Conservation (phyloP, 768 basidiomycete species). For the Kwoniella dejecticola region DNA sequence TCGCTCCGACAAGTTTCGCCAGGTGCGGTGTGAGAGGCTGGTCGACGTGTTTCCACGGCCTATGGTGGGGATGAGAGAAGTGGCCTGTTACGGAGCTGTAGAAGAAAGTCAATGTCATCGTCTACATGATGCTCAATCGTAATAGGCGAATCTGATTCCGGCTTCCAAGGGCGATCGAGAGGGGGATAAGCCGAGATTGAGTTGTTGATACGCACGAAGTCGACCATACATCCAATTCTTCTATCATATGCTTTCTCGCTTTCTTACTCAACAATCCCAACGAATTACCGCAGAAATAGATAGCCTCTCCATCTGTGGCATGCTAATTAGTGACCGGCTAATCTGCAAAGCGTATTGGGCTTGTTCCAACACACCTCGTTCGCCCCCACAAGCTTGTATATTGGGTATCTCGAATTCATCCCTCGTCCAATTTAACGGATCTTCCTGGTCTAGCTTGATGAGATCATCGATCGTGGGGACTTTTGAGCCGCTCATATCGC, state of each 20-base stretch:
- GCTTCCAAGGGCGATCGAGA: too few species aligned
- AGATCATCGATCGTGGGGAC: slow-evolving; percentile 21
- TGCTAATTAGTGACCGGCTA: neutral
- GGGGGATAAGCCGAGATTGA: too few species aligned
- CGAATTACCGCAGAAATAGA: slow-evolving; percentile 95
- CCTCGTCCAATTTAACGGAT: slow-evolving; percentile 51
- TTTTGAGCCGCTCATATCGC: neutral
- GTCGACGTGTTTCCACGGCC: slow-evolving; percentile 80
- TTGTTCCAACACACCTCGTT: slow-evolving; percentile 30
- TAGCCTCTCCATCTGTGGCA: slow-evolving; percentile 51
- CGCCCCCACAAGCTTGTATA: slow-evolving; percentile 47
- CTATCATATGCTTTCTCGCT: slow-evolving; percentile 70
- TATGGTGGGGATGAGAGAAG: slow-evolving; percentile 78
- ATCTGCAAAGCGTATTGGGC: neutral
- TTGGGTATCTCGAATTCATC: slow-evolving; percentile 53
- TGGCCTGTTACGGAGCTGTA: slow-evolving; percentile 82
- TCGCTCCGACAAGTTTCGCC: slow-evolving; percentile 82
- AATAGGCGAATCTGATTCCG: too few species aligned
- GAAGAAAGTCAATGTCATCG: slow-evolving; percentile 16
- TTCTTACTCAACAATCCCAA: slow-evolving; percentile 78
- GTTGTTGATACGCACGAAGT: slow-evolving; percentile 56
- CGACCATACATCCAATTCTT: slow-evolving; percentile 85
- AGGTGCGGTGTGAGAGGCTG: slow-evolving; percentile 72
- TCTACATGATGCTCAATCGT: neutral
- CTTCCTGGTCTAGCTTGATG: slow-evolving; percentile 33